Evolutionary conservation across 345 rosid genomes (phyloP).

Genomic region (Psidium guajava): DNA sequence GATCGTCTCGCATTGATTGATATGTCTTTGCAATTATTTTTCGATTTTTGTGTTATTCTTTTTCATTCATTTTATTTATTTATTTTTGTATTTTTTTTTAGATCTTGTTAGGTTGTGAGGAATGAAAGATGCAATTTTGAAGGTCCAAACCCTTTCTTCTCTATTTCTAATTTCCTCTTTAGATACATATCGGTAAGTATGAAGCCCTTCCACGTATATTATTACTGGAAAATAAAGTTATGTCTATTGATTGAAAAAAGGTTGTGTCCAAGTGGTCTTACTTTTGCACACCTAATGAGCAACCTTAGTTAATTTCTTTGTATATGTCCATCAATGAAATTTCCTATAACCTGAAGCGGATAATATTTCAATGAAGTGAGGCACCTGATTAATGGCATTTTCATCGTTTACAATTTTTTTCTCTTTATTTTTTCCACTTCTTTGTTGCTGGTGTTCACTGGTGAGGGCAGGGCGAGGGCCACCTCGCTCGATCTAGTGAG

Average conservation of each 20-base stretch:
- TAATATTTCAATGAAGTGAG: too few species aligned
- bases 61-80: rapidly evolving
- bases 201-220: too few species aligned
- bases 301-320: neutral
- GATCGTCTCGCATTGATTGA: neutral
- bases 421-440: too few species aligned
- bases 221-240: too few species aligned
- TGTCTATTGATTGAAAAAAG: neutral
- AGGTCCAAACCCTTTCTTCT: neutral
- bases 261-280: neutral
- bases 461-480: too few species aligned
- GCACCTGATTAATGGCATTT: too few species aligned
- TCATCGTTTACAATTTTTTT: too few species aligned
- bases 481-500: too few species aligned
- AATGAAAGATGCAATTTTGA: neutral
- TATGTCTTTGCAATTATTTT: neutral
- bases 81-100: neutral
- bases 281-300: neutral
- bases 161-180: neutral
- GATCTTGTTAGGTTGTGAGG: neutral
- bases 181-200: too few species aligned
- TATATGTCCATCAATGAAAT: neutral
- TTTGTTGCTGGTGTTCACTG: too few species aligned
- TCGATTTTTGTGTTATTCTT: neutral
- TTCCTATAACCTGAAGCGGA: neutral